Base-by-base conservation (phyloP, 2,329 filamentous ascomycete species). In the Aspergillus sp. region DNA sequence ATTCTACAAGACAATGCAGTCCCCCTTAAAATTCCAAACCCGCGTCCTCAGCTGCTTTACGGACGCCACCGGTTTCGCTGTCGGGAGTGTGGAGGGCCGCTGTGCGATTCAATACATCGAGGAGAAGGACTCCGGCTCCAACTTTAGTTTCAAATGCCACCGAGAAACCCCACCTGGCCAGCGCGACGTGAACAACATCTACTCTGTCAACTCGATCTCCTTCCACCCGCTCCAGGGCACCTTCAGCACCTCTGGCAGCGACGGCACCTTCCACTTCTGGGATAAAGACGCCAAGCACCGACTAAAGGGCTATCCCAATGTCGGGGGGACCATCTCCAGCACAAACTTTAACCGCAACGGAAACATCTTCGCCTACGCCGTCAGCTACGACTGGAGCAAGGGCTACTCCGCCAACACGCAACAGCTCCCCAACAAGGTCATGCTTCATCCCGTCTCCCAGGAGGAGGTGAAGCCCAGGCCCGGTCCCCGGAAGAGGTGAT, bases 121-220 rank as follows among this genome's bases (percentile, higher is more conserved):
- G 52, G 91, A 98, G 26, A 95, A 95, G 63, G 86, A 98, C 57
- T 68, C 82, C 3, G 75, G 79, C 51, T 82, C 80, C 53, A 96
- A 98, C 68, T 98, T 98, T 70, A 94, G 86, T 26, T 98, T 98
- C 78, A 96, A 96, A 65, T 98, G 91, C 64, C 91, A 98, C 61
- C 86, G 91, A 37, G 85, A 94, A 50, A 75, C 77, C 4, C 76
- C 82, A 1, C 66, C 77, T 36, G 62, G 58, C 33, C 56, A 53
- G 33, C 75, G 58, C 52, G 88, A 86, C 61, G 68, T 81, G 43
- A 85, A 83, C 49, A 91, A 89, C 53, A 91, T 96, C 49, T 91
- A 88, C 68, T 80, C 86, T 1, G 86, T 98, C 55, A 98, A 98
- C 66, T 82, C 86, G 47, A 98, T 98, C 60, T 93, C 85, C 15